Conservation (phyloP, 148 eudicot species). For the Arbutus unedo region DNA sequence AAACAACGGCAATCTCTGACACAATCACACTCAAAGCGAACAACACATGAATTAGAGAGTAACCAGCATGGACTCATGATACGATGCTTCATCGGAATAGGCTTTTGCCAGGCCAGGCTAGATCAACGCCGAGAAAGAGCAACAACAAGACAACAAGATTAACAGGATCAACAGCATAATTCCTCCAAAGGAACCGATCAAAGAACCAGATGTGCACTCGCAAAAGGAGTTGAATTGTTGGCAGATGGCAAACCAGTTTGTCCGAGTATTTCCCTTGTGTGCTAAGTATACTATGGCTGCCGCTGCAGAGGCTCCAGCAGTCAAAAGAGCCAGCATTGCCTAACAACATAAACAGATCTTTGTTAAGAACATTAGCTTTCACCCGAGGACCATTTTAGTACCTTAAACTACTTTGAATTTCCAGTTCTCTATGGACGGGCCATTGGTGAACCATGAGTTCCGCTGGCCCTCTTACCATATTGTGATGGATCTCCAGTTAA, state of each 20-base stretch:
- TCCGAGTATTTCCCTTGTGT: slow-evolving; percentile 38
- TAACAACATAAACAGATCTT: not conserved
- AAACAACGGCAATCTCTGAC: no score
- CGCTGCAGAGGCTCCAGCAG: slow-evolving; percentile 52
- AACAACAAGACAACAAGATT: slow-evolving; percentile 39
- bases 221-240: slow-evolving; percentile 50
- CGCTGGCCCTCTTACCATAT: no score
- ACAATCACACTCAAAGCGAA: no score
- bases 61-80: no score
- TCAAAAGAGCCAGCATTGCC: slow-evolving; percentile 48
- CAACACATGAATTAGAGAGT: no score
- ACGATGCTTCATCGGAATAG: no score
- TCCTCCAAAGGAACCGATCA: slow-evolving; percentile 50
- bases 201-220: slow-evolving; percentile 48
- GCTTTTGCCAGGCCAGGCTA: no score
- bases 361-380: no score
- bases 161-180: slow-evolving; percentile 32
- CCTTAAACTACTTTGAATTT: no score
- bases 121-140: slow-evolving; percentile 43
- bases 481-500: no score
- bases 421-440: no score
- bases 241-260: slow-evolving; percentile 55
- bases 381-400: not conserved
- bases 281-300: slow-evolving; percentile 57
- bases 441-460: no score